These are phyloP conservation scores for Stachybotrys echinatus DNA, from an alignment of 2,329 filamentous ascomycete species.

Conservation along the genomic window DNA sequence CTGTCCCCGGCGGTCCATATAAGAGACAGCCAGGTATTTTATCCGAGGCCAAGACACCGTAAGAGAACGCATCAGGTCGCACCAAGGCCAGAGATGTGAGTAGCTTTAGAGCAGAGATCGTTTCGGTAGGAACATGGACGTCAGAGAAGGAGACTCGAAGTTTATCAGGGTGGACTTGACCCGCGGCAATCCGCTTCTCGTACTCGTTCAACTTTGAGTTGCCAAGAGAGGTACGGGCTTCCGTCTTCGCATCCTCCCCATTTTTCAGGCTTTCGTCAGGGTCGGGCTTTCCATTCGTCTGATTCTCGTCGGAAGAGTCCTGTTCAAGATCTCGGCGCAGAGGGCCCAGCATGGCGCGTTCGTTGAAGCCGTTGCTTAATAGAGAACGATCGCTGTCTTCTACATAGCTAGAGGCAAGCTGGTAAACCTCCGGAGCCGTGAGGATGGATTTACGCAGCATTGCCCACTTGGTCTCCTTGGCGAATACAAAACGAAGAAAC, in stretches of 20 bases:
- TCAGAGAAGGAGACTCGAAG: constrained; percentile 85
- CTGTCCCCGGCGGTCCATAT: constrained; percentile 81
- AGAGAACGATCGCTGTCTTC: constrained; percentile 13
- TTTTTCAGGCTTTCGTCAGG: constrained; percentile 19
- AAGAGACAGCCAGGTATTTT: constrained; percentile 85
- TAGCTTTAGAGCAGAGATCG: constrained; percentile 80
- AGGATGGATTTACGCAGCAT: constrained; percentile 29
- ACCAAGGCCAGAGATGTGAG: constrained; percentile 82
- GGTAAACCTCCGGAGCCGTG: constrained; percentile 32
- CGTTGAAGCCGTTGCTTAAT: too few relatives aligned
- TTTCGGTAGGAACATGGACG: constrained; percentile 76
- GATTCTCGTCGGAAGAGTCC: constrained; percentile 22
- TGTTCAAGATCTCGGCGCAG: constrained; percentile 24
- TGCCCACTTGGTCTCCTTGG: constrained; percentile 16
- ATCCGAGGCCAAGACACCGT: constrained; percentile 86
- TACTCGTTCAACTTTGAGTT: constrained; percentile 58
- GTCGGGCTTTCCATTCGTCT: constrained; percentile 13
- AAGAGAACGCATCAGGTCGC: constrained; percentile 90
- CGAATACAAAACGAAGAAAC: constrained; percentile 5
- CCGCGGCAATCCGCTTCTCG: constrained; percentile 76
- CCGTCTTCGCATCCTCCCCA: constrained; percentile 21
- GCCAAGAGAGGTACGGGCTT: constrained; percentile 9
- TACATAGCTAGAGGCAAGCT: constrained; percentile 27
- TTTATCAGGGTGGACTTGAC: constrained; percentile 74
- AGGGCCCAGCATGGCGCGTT: constrained; percentile 25